Conservation (phyloP, 2,329 filamentous ascomycete species). For the Fusarium succisae region DNA sequence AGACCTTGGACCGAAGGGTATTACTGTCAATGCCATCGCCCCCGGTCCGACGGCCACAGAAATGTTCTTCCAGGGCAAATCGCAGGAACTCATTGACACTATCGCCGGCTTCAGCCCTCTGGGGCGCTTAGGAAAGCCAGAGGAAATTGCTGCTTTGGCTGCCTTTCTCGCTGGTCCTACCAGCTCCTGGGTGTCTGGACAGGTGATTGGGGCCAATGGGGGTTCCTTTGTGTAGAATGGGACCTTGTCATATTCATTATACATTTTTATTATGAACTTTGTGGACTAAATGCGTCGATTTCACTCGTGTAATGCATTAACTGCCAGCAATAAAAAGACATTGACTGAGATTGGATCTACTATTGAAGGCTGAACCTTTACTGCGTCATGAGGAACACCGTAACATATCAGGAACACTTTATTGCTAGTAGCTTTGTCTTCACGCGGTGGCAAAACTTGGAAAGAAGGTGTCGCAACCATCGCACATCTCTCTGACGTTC, state of each 20-base stretch:
- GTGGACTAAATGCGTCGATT: not conserved
- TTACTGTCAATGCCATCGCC: constrained; percentile 6
- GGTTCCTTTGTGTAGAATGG: not conserved
- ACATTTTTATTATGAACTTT: not conserved
- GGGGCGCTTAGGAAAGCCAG: not conserved
- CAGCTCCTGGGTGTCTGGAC: constrained; percentile 13
- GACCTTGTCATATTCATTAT: not conserved
- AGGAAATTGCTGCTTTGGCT: constrained; percentile 2
- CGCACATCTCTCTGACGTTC: not conserved
- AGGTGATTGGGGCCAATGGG: constrained; percentile 7
- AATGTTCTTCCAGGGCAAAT: constrained; percentile 13
- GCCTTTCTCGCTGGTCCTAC: not conserved
- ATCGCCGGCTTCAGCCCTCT: not conserved
- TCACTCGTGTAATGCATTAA: not conserved
- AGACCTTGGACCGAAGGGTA: constrained; percentile 1
- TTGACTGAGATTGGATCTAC: not conserved
- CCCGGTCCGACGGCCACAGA: constrained; percentile 8
- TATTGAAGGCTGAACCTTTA: not conserved
- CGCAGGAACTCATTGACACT: not conserved
- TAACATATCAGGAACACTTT: rapidly evolving
- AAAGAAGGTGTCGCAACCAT: not conserved
- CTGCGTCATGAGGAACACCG: not conserved
- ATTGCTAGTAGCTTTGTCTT: rapidly evolving
- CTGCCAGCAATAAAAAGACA: not conserved
- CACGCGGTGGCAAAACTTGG: not conserved